Base-by-base conservation (phyloP, 176 grass and related monocot species). In the Bolboschoenus planiculmis region DNA sequence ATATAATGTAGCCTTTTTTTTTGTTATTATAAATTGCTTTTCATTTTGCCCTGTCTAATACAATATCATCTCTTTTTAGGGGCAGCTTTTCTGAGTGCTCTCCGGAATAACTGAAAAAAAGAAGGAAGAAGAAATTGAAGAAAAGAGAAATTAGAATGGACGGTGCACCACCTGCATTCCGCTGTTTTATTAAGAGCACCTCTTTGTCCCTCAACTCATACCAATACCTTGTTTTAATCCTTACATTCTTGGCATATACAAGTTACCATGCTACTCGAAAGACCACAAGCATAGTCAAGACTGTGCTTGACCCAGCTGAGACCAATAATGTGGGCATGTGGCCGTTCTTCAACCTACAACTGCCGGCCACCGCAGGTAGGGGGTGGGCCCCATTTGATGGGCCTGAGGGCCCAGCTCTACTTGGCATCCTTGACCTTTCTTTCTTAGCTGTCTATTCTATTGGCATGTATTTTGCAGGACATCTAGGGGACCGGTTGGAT, bases 391-490 rank as follows among this genome's bases (percentile, higher is more conserved):
- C 91, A 1, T 97, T 97, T 65, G 85, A 93, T 30, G 85, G 85
- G 27, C 26, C 59, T 34, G 81, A 93, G 56, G 93, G 91, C 7
- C 85, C 93, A 23, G 79, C 80, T 35, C 73, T 93, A 68, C 87
- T 97, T 21, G 93, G 88, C 46, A 81, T 89, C 64, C 85, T 97
- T 2, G 93, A 97, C 82, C 87, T 97, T 7, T 89, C 93, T 0
- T 97, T 97, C 85, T 89, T 97, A 55, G 88, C 89, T 7, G 91
- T 85, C 40, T 97, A 97, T 82, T 97, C 93, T 27, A 10, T 83
- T 5, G 93, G 91, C 18, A 97, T 97, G 93, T 97, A 87, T 79
- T 97, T 97, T 26, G 91, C 93, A 3, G 89, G 93, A 15, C 93
- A 97, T 91, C 73, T 93, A 43, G 93, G 88, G 8, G 93, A 97